These are phyloP conservation scores for Cryphonectria carpinicola DNA, from an alignment of 2,329 filamentous ascomycete species.

Conservation along the genomic window DNA sequence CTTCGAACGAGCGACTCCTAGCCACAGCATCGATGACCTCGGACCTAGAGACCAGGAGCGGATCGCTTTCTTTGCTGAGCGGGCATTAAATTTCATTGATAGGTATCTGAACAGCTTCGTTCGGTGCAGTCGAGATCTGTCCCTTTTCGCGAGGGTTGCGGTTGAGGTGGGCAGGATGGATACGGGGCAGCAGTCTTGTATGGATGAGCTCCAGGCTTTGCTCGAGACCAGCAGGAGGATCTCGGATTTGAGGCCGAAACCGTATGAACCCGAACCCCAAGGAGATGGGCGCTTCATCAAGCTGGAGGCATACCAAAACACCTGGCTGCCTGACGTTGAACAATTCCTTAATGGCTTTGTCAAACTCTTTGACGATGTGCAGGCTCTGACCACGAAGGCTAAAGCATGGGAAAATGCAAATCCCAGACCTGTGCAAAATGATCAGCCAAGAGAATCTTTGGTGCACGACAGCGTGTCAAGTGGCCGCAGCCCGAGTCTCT, in stretches of 20 bases:
- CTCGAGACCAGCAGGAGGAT: not conserved
- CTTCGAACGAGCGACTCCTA: not conserved
- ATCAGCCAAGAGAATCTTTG: not conserved
- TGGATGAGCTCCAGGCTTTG: not conserved
- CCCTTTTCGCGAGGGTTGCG: not conserved
- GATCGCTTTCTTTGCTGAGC: not conserved
- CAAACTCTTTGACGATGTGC: not conserved
- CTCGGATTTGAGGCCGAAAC: not conserved
- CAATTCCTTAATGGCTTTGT: not conserved
- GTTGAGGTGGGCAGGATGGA: not conserved
- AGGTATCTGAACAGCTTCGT: not conserved
- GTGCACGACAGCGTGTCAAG: not conserved
- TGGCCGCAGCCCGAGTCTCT: not conserved
- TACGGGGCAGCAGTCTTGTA: not conserved
- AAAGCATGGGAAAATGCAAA: not conserved
- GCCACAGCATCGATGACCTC: conserved; percentile 3
- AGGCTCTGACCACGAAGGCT: not conserved
- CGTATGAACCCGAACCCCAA: not conserved
- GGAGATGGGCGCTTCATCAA: not conserved
- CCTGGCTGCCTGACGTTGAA: not conserved
- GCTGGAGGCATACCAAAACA: conserved; percentile 3
- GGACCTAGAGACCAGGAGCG: not conserved
- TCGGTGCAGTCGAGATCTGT: not conserved
- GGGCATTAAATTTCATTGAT: not conserved
- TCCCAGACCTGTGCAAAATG: not conserved